Evolutionary conservation across 768 basidiomycete genomes (phyloP).

Genomic region (Gloeopeniophorella convolvens): DNA sequence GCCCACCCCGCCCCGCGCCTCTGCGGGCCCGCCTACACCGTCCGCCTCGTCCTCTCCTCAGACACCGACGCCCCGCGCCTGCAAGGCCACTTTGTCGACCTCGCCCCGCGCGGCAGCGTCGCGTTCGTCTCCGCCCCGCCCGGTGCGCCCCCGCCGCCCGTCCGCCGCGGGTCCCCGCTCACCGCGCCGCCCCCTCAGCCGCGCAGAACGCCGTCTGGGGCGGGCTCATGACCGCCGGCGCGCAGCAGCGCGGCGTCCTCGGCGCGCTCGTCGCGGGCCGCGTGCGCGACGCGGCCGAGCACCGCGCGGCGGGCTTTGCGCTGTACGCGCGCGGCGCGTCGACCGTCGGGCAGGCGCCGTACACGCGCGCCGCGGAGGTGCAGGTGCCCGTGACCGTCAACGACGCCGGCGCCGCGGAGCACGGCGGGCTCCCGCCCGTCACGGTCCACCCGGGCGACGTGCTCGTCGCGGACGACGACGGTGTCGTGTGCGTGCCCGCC

Average conservation of each 20-base stretch:
- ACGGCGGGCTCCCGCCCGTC: conserved; percentile 44
- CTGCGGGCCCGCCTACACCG: conserved; percentile 83
- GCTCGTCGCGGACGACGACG: conserved; percentile 84
- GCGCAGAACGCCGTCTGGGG: conserved; percentile 86
- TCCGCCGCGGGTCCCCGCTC: not conserved
- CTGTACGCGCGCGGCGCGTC: conserved; percentile 80
- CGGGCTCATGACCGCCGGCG: conserved; percentile 85
- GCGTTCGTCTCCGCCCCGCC: conserved; percentile 71
- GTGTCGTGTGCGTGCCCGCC: conserved; percentile 75
- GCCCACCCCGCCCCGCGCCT: conserved; percentile 34
- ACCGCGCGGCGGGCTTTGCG: conserved; percentile 60
- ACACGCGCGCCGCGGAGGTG: conserved; percentile 72
- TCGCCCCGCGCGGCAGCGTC: conserved; percentile 54
- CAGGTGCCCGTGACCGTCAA: conserved; percentile 56
- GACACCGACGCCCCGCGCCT: conserved; percentile 59
- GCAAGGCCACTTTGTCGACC: conserved; percentile 76
- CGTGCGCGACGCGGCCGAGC: conserved; percentile 79
- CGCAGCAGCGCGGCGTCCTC: conserved; percentile 57
- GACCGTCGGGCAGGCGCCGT: conserved; percentile 80
- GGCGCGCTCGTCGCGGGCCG: conserved; percentile 83
- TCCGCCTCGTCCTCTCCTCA: conserved; percentile 63
- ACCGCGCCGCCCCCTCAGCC: conserved; percentile 34
- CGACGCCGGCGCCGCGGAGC: conserved; percentile 25
- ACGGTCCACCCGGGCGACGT: conserved; percentile 69
- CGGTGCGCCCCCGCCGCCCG: conserved; percentile 34